phyloP scores from a whole-genome alignment of 2,329 filamentous ascomycete genomes.

The Diaporthe vaccinii region DNA sequence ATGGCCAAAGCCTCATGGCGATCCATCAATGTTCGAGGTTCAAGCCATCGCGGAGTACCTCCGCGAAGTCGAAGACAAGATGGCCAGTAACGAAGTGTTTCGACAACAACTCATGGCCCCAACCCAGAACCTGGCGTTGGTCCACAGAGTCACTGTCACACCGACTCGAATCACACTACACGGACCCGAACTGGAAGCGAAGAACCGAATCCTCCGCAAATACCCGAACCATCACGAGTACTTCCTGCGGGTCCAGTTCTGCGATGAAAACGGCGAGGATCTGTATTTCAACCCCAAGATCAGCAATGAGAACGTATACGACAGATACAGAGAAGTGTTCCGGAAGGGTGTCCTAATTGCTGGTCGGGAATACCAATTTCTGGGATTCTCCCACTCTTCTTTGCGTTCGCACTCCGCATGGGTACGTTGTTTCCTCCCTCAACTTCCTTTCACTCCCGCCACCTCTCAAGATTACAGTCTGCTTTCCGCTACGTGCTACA shows the following conservation, averaged over 20 bases:
- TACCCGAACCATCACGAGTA: slow-evolving; percentile 70
- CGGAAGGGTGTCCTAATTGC: slow-evolving; percentile 72
- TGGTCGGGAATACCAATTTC: slow-evolving; percentile 73
- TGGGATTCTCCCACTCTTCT: slow-evolving; percentile 86
- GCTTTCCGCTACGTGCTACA: neutral
- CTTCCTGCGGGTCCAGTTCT: slow-evolving; percentile 80
- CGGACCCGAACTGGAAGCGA: slow-evolving; percentile 75
- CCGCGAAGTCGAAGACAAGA: slow-evolving; percentile 55
- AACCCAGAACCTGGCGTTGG: slow-evolving; percentile 59
- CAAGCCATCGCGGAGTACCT: slow-evolving; percentile 57
- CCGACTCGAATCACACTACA: slow-evolving; percentile 69
- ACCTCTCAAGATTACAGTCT: neutral
- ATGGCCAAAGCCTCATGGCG: slow-evolving; percentile 65
- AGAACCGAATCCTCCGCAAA: slow-evolving; percentile 79
- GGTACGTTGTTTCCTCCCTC: neutral
- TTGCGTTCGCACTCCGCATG: slow-evolving; percentile 79
- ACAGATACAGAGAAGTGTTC: slow-evolving; percentile 73
- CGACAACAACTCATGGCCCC: slow-evolving; percentile 44
- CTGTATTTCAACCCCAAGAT: slow-evolving; percentile 69
- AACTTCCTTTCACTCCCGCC: too few species aligned
- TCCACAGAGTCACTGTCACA: slow-evolving; percentile 71
- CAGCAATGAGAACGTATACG: slow-evolving; percentile 65
- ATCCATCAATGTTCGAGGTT: slow-evolving; percentile 57
- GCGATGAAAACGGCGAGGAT: slow-evolving; percentile 78
- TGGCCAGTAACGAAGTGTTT: slow-evolving; percentile 35